These are phyloP conservation scores for Meredithiella fracta DNA, from an alignment of 2,329 filamentous ascomycete genomes.

Conservation along the genomic window DNA sequence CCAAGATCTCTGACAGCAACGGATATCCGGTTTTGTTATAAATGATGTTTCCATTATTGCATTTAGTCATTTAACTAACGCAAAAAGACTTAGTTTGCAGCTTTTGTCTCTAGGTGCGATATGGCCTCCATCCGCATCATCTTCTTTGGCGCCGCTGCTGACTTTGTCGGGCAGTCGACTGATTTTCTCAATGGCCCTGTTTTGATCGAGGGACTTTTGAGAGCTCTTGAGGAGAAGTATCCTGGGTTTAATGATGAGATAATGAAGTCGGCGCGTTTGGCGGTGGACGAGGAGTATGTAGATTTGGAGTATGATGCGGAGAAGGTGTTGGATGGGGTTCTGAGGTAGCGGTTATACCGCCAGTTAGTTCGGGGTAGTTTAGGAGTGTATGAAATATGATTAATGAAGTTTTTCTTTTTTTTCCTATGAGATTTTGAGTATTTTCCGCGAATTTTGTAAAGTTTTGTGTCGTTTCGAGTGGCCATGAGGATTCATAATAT, in stretches of 20 bases:
- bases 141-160: slow-evolving; percentile 64
- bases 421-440: background rate
- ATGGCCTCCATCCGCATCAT: slow-evolving; percentile 47
- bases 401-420: background rate
- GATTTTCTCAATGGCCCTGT: slow-evolving; percentile 54
- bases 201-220: slow-evolving; percentile 44
- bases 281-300: slow-evolving; percentile 67
- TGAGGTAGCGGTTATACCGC: slow-evolving; percentile 76
- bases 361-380: slow-evolving; percentile 66
- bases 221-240: slow-evolving; percentile 51
- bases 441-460: no score
- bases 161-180: slow-evolving; percentile 50
- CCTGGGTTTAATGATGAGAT: slow-evolving; percentile 52
- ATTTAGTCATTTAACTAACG: background rate
- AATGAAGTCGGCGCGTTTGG: slow-evolving; percentile 57
- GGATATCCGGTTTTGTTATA: background rate
- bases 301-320: slow-evolving; percentile 40
- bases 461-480: no score
- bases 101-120: background rate
- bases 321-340: slow-evolving; percentile 58
- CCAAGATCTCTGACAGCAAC: slow-evolving; percentile 53
- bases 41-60: background rate
- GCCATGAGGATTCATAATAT: no score
- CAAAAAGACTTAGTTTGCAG: background rate
- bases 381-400: background rate